Base-by-base conservation (phyloP, 148 eudicot genomes). In the Diospyros kaki region DNA sequence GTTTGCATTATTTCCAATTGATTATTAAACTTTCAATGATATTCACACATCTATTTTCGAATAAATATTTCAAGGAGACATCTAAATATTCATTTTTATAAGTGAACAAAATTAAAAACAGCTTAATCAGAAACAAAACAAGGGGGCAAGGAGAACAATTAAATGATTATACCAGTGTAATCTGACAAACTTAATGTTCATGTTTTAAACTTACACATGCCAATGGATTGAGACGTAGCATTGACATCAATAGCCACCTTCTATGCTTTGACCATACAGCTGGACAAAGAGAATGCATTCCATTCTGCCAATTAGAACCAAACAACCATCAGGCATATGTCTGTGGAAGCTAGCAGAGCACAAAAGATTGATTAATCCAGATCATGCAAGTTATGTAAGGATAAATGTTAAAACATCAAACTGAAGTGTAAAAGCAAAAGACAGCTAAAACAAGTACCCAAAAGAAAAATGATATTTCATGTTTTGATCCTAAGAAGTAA, bases 201-300 rank as follows among this genome's bases (percentile, higher is more conserved):
- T 28, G 53, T 43, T 71, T 54, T 1, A 40, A 75, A 87, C 97
- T 92, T 90, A 95, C 98, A 87, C 94, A 95, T 64, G 96, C 83
- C 74, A 92, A 73, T 73, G 97, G 98, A 78, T 92, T 92, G 81
- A 95, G 93, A 80, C 98, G 90, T 56, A 95, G 81, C 98, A 95
- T 95, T 70, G 98, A 92, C 97, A 92, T 95, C 89, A 95, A 67
- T 73, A 93, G 92, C 97, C 98, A 95, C 85, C 93, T 90, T 81
- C 98, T 88, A 66, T 95, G 94, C 87, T 92, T 95, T 42, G 98
- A 90, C 98, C 98, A 95, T 78, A 92, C 82, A 12, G 98, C 97
- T 64, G 98, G 98, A 83, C 98, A 95, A 58, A 95, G 82, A 60
- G 97, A 95, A 81, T 92, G 98, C 93, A 92, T 74, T 39, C 93